Conservation (phyloP, 257 asterid genomes). For the Solanum commersonii region DNA sequence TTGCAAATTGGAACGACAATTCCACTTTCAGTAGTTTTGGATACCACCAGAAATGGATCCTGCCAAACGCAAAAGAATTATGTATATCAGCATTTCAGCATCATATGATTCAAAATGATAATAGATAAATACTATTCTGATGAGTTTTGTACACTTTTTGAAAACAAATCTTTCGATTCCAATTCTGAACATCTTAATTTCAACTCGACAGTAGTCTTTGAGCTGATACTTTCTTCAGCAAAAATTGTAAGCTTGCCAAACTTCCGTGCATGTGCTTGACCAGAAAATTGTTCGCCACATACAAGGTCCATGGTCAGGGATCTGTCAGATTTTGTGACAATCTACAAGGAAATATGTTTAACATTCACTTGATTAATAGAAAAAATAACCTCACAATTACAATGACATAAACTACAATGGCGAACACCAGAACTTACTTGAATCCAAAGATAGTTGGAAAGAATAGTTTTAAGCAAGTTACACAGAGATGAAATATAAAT, state of each 20-base stretch:
- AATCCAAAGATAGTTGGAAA: background rate
- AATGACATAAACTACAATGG: background rate
- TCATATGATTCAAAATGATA: conserved; percentile 8
- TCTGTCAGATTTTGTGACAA: conserved; percentile 54
- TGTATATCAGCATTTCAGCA: conserved; percentile 5
- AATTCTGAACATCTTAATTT: conserved; percentile 75
- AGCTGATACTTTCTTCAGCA: conserved; percentile 78
- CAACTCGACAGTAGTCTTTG: conserved; percentile 81
- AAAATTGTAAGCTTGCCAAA: conserved; percentile 60
- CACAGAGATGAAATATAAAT: background rate
- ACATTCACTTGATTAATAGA: background rate
- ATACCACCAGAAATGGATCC: conserved; percentile 92
- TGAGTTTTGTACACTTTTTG: conserved; percentile 64
- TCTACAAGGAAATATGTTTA: conserved; percentile 28
- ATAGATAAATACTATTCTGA: background rate
- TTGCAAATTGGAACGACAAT: conserved; percentile 73
- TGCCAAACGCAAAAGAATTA: conserved; percentile 30
- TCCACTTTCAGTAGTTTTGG: conserved; percentile 69
- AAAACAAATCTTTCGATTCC: conserved; percentile 88
- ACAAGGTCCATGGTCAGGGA: conserved; percentile 54
- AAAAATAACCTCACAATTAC: background rate
- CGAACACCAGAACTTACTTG: background rate
- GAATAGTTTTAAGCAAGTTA: background rate
- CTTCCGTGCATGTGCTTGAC: conserved; percentile 27
- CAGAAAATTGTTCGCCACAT: conserved; percentile 31